A percentile compares a stretch with the other conserved stretches of the same genome.
Conservation (phyloP, 75 land plant species). For the Pinus albicaulis region DNA sequence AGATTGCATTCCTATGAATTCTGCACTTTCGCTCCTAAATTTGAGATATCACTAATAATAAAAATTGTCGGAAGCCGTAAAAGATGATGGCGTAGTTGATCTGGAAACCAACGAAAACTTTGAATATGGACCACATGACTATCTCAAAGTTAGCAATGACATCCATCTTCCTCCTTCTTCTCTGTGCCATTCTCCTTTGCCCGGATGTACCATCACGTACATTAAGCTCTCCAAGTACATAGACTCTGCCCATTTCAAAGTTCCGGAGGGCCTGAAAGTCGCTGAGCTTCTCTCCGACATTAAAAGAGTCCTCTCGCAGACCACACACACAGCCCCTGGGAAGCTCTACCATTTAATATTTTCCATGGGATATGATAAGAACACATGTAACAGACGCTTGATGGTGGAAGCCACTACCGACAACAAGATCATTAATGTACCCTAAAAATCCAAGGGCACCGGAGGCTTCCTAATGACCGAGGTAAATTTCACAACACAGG, state of each 20-base stretch:
- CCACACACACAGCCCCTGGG: conserved; percentile 16
- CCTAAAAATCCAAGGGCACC: conserved; percentile 32
- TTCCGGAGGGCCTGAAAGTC: conserved; percentile 21
- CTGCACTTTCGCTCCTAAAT: not conserved
- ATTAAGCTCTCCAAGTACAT: conserved; percentile 46
- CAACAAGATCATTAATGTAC: conserved; percentile 13
- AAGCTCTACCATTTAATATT: conserved; percentile 25
- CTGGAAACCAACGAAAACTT: too few species aligned
- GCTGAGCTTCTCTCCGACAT: conserved; percentile 25
- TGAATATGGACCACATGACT: too few species aligned
- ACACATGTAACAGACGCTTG: conserved; percentile 28
- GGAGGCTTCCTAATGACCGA: conserved; percentile 19
- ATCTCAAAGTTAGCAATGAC: too few species aligned
- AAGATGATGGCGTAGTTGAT: too few species aligned
- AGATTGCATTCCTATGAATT: not conserved
- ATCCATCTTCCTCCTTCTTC: too few species aligned
- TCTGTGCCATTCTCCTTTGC: too few species aligned
- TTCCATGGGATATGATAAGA: conserved; percentile 29
- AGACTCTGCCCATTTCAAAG: conserved; percentile 24
- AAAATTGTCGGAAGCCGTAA: not conserved
- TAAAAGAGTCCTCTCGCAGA: conserved; percentile 22
- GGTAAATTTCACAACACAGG: conserved; percentile 17
- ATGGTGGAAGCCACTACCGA: conserved; percentile 26
- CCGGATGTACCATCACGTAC: conserved; percentile 26
- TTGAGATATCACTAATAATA: not conserved